Evolutionary conservation across 2,329 filamentous ascomycete species (phyloP).

Genomic region (Xylariaceae sp.): DNA sequence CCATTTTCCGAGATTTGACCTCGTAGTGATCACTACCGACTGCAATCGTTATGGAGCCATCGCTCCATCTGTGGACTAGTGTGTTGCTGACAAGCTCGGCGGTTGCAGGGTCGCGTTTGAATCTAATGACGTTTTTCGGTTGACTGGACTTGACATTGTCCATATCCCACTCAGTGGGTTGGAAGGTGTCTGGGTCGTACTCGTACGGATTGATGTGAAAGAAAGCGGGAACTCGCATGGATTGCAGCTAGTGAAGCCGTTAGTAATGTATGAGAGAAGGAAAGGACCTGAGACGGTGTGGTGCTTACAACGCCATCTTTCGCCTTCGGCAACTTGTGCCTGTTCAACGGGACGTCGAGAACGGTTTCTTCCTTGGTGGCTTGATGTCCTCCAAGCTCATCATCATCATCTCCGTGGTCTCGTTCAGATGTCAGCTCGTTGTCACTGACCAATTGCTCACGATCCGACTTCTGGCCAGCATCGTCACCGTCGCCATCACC

Average conservation of each 20-base stretch:
- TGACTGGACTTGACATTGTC: conserved; percentile 51
- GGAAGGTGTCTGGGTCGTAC: conserved; percentile 64
- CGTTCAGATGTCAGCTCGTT: conserved; percentile 41
- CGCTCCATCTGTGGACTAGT: conserved; percentile 71
- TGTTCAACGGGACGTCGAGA: conserved; percentile 60
- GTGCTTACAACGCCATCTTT: conserved; percentile 63
- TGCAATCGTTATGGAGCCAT: conserved; percentile 72
- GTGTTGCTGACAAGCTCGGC: conserved; percentile 70
- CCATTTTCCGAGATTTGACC: conserved; percentile 65
- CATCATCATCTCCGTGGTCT: conserved; percentile 41
- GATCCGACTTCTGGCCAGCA: conserved; percentile 55
- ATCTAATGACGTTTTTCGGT: conserved; percentile 64
- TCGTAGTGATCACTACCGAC: conserved; percentile 74
- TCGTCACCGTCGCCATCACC: conserved; percentile 57
- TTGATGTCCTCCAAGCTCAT: conserved; percentile 41
- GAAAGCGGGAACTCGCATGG: conserved; percentile 69
- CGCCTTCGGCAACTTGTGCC: conserved; percentile 67
- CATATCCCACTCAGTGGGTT: conserved; percentile 53
- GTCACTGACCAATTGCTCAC: conserved; percentile 56
- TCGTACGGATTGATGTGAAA: conserved; percentile 64
- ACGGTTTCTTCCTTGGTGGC: conserved; percentile 54
- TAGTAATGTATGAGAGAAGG: conserved; percentile 1
- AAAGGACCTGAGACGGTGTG: background rate
- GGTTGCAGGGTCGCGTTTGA: conserved; percentile 63
- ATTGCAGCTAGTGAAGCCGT: conserved; percentile 54